A percentile compares a stretch with the other conserved stretches of the same genome.
These are phyloP conservation scores for Porcisia deanei DNA, from an alignment of 208 protist species.

Conservation along the genomic window DNA sequence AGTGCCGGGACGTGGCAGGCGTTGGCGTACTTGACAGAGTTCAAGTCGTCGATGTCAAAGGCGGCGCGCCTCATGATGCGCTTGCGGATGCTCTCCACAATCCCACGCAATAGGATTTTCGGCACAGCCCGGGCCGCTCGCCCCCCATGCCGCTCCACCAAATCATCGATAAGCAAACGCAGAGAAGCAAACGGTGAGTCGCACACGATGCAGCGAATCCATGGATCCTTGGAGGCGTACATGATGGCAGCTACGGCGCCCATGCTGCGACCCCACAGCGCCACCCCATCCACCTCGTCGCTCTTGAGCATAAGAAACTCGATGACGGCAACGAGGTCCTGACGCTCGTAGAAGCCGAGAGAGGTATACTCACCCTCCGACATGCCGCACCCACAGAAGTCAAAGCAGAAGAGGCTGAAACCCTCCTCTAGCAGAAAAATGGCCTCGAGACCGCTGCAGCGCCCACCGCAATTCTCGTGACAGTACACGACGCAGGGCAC, in stretches of 20 bases:
- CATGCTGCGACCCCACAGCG: conserved; percentile 95
- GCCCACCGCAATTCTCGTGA: conserved; percentile 89
- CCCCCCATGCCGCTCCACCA: conserved; percentile 63
- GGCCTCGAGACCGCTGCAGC: conserved; percentile 78
- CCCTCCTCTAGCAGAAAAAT: conserved; percentile 82
- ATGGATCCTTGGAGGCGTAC: conserved; percentile 91
- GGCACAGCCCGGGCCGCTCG: conserved; percentile 66
- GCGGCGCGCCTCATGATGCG: conserved; percentile 85
- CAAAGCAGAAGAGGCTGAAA: conserved; percentile 92
- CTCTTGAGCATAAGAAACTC: conserved; percentile 72
- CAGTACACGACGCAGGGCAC: conserved; percentile 92
- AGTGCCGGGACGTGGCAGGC: conserved; percentile 85
- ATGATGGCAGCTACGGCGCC: conserved; percentile 95
- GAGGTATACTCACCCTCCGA: conserved; percentile 96
- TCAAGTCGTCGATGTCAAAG: conserved; percentile 94
- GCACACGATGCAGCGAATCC: conserved; percentile 90
- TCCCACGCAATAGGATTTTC: conserved; percentile 65
- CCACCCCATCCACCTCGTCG: conserved; percentile 73
- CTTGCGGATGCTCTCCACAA: conserved; percentile 84
- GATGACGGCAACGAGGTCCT: conserved; percentile 90
- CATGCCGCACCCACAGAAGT: conserved; percentile 92
- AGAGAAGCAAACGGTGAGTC: conserved; percentile 94
- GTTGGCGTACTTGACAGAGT: conserved; percentile 83
- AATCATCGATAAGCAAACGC: conserved; percentile 74
- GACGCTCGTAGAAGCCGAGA: conserved; percentile 95